A percentile compares a stretch with the other conserved stretches of the same genome.
Conservation (phyloP, 83 land plant genomes). For the Thuja plicata region DNA sequence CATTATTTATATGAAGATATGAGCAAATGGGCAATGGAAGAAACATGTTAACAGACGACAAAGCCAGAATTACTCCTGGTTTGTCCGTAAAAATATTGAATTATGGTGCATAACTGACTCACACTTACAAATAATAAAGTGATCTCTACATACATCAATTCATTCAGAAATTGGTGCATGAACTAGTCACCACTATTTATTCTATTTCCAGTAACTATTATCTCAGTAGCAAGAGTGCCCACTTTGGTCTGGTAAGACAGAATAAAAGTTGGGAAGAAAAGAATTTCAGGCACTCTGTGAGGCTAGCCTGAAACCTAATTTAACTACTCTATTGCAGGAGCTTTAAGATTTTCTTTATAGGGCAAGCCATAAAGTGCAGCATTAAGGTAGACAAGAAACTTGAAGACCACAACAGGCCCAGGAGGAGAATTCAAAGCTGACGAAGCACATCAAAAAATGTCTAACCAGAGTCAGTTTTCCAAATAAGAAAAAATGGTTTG, state of each 20-base stretch:
- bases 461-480: no score
- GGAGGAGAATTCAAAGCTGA: no score
- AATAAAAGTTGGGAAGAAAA: neutral
- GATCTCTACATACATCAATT: neutral
- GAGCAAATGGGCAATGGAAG: neutral
- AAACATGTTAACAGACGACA: neutral
- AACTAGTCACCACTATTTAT: neutral
- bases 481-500: no score
- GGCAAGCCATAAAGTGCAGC: no score
- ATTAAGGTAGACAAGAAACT: no score
- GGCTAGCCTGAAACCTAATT: neutral
- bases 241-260: neutral
- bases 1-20: neutral
- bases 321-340: neutral
- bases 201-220: neutral
- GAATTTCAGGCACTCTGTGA: neutral
- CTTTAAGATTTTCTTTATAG: no score
- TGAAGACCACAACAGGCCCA: no score
- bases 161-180: no score
- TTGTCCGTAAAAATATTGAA: no score
- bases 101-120: neutral
- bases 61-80: neutral
- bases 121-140: neutral
- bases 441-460: no score
- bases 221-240: neutral